Conservation (phyloP, 2,329 filamentous ascomycete species). For the Chaetomium sp. region DNA sequence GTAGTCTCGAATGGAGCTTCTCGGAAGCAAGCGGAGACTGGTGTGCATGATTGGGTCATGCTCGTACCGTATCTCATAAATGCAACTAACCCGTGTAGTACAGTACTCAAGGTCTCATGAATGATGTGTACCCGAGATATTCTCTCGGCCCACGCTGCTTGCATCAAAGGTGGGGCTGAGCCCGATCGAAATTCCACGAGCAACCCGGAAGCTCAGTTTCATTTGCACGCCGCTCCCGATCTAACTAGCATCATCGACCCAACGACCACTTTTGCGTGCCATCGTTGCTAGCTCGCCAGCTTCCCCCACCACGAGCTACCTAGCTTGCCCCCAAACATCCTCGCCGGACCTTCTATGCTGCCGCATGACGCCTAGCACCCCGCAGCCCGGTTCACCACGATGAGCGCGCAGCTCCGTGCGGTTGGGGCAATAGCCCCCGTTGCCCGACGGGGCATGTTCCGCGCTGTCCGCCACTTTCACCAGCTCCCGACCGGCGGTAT, state of each 20-base stretch:
- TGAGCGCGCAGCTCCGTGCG: conserved; percentile 71
- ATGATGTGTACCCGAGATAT: too few species aligned
- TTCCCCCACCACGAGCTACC: too few species aligned
- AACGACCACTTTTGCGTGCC: too few species aligned
- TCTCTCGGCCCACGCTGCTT: too few species aligned
- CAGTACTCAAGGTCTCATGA: neutral
- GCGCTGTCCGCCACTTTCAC: conserved; percentile 57
- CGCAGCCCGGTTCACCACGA: conserved; percentile 32
- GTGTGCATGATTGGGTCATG: neutral
- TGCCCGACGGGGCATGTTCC: conserved; percentile 53
- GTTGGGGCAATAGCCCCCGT: conserved; percentile 58
- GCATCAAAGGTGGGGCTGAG: neutral
- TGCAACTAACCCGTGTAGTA: neutral
- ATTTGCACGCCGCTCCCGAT: neutral
- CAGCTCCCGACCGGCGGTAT: conserved; percentile 62
- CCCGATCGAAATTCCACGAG: conserved; percentile 3
- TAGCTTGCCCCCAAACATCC: neutral
- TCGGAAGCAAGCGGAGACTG: too few species aligned
- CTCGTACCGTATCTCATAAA: neutral
- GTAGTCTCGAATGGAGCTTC: too few species aligned
- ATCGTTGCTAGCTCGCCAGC: too few species aligned
- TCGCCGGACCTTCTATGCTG: conserved; percentile 2
- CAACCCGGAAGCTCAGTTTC: conserved; percentile 4
- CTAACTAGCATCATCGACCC: neutral
- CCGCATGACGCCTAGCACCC: conserved; percentile 15